Evolutionary conservation across 129 eudicot genomes (phyloP), one percentile per base, ranked within the genome.

Genomic region (Mikania micrantha): DNA sequence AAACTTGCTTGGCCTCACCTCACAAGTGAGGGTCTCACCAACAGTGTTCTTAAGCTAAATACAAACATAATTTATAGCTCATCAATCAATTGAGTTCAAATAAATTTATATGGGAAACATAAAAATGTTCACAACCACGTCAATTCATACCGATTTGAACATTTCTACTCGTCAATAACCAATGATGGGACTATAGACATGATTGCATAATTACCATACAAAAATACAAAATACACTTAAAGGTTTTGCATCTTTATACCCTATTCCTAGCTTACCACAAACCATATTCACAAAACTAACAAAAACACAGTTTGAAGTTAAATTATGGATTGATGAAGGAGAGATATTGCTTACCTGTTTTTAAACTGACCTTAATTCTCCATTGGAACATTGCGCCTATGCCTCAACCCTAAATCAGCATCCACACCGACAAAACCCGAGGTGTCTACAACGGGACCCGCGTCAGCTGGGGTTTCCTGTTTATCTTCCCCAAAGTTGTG

Each of bases 401-500:
- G 93, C 54, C 93, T 83, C 71, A 86, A 63, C 69, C 93, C 86
- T 52, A 75, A 58, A 59, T 83, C 79, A 42, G 69, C 76, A 36
- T 41, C n/a, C n/a, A n/a, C 78, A 41, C 73, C 67, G 25, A 21
- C 52, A 38, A 48, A 11, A 16, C 56, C 67, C 24, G 24, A 36
- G 8, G 41, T 1, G 36, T 49, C 69, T 0, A 63, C 60, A 10
- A 31, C 4, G 12, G 63, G 40, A 28, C 39, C 5, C 11, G 22
- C 63, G 24, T 69, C 73, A 9, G 28, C 27, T 0, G 39, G 81
- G 67, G 70, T 81, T 57, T 5, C 60, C 42, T 45, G 71, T 9
- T 12, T 63, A 7, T 68, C 81, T 78, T 84, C 95, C 8, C 95
- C 97, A 61, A 64, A 91, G 77, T 91, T 81, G 77, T 91, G 97